Conservation (phyloP, 192 early-diverging fungal genomes). For the Rhizophagus prolifer region DNA sequence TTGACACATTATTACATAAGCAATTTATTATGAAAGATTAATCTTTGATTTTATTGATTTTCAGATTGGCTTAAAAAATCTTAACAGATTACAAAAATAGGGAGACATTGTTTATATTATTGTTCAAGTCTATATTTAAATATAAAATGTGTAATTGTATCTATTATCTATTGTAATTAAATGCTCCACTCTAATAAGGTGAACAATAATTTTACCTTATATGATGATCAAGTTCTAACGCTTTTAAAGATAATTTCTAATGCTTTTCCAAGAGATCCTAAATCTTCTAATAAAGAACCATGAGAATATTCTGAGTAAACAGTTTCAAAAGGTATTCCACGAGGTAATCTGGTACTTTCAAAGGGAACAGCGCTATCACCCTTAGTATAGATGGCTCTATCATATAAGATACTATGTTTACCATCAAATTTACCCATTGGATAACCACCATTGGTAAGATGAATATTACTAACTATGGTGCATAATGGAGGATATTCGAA, state of each 20-base stretch:
- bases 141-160: no score
- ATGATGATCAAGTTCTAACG: no score
- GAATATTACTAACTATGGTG: not conserved
- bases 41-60: no score
- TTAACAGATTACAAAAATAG: no score
- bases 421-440: not conserved
- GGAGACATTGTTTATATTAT: no score
- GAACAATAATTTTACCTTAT: no score
- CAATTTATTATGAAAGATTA: no score
- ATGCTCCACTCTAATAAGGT: no score
- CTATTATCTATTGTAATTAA: no score
- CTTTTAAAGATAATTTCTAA: not conserved
- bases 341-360: conserved; percentile 18
- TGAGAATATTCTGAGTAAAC: not conserved
- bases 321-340: conserved; percentile 15
- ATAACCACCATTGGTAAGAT: conserved; percentile 11
- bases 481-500: conserved; percentile 22
- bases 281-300: conserved; percentile 23
- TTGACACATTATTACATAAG: no score
- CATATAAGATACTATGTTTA: not conserved
- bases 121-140: no score
- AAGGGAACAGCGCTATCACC: conserved; percentile 16
- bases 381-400: not conserved
- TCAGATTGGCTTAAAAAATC: no score
- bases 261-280: conserved; percentile 17